Base-by-base conservation (phyloP, 345 rosid species). In the Syzygium aromaticum region DNA sequence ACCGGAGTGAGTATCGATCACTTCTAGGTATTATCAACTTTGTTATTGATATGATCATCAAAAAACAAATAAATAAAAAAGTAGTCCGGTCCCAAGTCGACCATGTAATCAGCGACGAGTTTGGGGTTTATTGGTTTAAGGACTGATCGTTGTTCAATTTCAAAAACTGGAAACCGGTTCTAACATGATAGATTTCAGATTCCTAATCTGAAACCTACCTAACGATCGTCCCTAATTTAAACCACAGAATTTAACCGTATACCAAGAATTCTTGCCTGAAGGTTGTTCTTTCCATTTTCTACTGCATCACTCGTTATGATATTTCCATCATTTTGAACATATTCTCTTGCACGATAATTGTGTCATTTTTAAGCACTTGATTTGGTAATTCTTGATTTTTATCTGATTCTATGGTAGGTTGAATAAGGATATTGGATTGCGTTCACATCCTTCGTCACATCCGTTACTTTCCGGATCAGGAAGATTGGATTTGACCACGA, bases 81-180 rank as follows among this genome's bases (percentile, higher is more conserved):
- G 6, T 67, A 67, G 25, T 11, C 21, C 5, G 6, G 23, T 17
- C 21, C 49, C 11, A 9, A 10, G 46, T 73, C 21, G 21, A 21
- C 7, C 7, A 0, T 0, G 1, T 30, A 67, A 33, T 0, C 6
- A 0, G 7, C 0, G 8, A 73, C 0, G 0, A 0, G 38, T 21
- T 4, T 1, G 8, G 1, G 49, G 2, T 38, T 21, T 6, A 38
- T 7, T 38, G 12, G 11, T 38, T 38, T 38, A 0, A 19, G 8
- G 49, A 33, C 0, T 1, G 0, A 73, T 73, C 0, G 8, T 5
- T 38, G 5, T 38, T 0, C 1, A 0, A 0, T 38, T 38, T 19
- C 22, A 30, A 33, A 33, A 67, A 21, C 11, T 38, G 11, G 14
- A 3, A 19, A 73, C 19, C 0, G 0, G 3, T 5, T 17, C 0